Evolutionary conservation across 192 early-diverging fungal genomes (phyloP), one percentile per base, ranked within the genome.

Genomic region (Coemansia sp.): DNA sequence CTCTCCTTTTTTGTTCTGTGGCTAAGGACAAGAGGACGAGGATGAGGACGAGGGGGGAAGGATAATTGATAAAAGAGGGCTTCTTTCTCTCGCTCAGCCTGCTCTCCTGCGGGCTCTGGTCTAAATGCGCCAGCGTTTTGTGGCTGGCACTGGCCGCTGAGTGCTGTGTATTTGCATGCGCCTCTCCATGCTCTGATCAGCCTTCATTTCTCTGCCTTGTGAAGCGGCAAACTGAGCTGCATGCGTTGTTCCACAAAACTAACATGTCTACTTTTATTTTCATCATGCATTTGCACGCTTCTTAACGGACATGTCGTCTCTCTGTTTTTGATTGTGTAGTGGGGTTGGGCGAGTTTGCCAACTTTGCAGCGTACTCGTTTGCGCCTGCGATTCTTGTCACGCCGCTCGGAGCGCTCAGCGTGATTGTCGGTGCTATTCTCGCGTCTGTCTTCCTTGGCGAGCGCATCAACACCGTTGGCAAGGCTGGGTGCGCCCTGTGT

Each of bases 311-410:
- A 2, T 4, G 32, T 32, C 32, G 32, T 32, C 32, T 32, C 1
- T 26, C 19, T 45, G 52, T 54, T 4, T 11, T 54, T 54, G 52
- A 26, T 23, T 53, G 6, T 73, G 57, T 85, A 94, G 92, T 98
- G 96, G 90, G 90, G 7, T 70, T 94, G 39, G 96, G 96, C 63
- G 96, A 98, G 84, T 83, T 93, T 64, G 92, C 92, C 63, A 98
- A 98, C 83, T 97, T 98, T 86, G 85, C 92, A 3, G 96, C 96
- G 12, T 98, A 98, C 74, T 91, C 93, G 42, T 98, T 93, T 88
- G 95, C 94, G 49, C 96, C 96, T 2, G 94, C 96, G 45, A 95
- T 98, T 74, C 85, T 98, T 50, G 94, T 98, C 6, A 98, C 96
- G 41, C 96, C 96, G 6, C 83, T 98, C 57, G 96, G 96, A 40